Base-by-base conservation (phyloP, 2,329 filamentous ascomycete genomes). In the Tolypocladium tundrense region DNA sequence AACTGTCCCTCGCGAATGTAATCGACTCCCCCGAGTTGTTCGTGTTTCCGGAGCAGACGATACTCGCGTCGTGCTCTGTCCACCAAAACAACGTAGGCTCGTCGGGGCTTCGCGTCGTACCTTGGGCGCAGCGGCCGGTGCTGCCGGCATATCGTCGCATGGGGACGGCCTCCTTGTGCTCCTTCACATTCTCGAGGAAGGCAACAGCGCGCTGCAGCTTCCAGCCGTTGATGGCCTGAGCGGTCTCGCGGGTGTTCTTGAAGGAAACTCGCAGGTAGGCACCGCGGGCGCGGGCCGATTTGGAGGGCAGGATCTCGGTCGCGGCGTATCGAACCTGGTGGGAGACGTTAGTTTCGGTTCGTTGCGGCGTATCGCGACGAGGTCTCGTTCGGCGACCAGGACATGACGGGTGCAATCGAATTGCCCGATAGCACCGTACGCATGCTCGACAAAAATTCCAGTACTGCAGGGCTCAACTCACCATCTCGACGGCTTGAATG, bases 241-340 rank as follows among this genome's bases (percentile, higher is more conserved):
- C 94, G 69, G 93, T 97, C 85, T 99, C 95, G 75, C 94, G 91
- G 77, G 94, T 99, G 88, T 99, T 99, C 88, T 99, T 99, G 90
- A 97, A 99, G 71, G 90, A 96, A 72, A 97, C 93, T 77, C 94
- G 91, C 73, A 99, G 90, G 86, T 97, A 99, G 77, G 92, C 91
- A 80, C 95, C 94, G 81, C 94, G 92, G 76, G 93, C 89, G 83
- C 93, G 91, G 79, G 94, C 94, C 82, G 90, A 96, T 86, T 96
- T 97, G 71, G 87, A 84, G 78, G 87, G 81, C 72, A 88, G 83
- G 77, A 95, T 93, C 77, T 91, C 85, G 75, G 87, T 90, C 76
- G 89, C 89, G 80, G 91, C 91, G 91, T 97, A 97, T 80, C 92
- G 91, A 84, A 96, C 91, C 91, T 95, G 73, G 54, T 59, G 45